Percentiles rank a stretch among this genome's conserved stretches.
Conservation (phyloP, 768 basidiomycete genomes). For the Lyophyllum decastes region DNA sequence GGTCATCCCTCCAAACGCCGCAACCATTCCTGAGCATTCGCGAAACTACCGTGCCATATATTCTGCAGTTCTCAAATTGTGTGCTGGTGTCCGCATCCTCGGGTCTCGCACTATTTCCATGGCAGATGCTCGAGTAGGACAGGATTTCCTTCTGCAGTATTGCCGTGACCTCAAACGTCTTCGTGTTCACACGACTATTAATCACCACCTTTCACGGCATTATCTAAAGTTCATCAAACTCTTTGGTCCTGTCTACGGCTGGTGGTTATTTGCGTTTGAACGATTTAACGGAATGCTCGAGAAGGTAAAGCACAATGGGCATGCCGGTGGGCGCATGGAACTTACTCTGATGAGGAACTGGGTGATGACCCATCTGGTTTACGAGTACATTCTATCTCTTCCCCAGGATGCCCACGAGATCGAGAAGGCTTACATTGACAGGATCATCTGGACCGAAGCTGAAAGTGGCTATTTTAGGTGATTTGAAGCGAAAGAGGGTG, state of each 20-base stretch:
- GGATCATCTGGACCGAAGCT: no score
- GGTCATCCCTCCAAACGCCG: slow-evolving; percentile 18
- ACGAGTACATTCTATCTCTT: background rate
- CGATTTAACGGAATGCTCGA: slow-evolving; percentile 34
- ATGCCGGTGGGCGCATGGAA: slow-evolving; percentile 29
- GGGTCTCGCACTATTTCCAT: slow-evolving; percentile 19
- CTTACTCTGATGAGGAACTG: slow-evolving; percentile 29
- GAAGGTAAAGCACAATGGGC: slow-evolving; percentile 31
- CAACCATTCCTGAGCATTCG: slow-evolving; percentile 13
- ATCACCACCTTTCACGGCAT: slow-evolving; percentile 31
- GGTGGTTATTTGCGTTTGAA: slow-evolving; percentile 38
- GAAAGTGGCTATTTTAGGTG: no score
- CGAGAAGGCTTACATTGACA: no score
- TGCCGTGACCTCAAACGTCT: slow-evolving; percentile 14
- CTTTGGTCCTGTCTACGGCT: slow-evolving; percentile 32
- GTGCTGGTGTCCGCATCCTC: no score
- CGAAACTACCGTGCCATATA: slow-evolving; percentile 14
- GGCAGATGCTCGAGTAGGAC: slow-evolving; percentile 18
- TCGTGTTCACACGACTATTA: slow-evolving; percentile 18
- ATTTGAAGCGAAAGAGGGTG: no score
- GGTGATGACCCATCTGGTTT: slow-evolving; percentile 19
- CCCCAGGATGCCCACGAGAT: background rate
- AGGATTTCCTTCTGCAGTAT: slow-evolving; percentile 23
- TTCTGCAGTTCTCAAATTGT: slow-evolving; percentile 16
- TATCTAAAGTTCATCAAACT: slow-evolving; percentile 19